These are phyloP conservation scores for Phytophthora citrophthora DNA, from an alignment of 352 stramenopile species.

Conservation along the genomic window DNA sequence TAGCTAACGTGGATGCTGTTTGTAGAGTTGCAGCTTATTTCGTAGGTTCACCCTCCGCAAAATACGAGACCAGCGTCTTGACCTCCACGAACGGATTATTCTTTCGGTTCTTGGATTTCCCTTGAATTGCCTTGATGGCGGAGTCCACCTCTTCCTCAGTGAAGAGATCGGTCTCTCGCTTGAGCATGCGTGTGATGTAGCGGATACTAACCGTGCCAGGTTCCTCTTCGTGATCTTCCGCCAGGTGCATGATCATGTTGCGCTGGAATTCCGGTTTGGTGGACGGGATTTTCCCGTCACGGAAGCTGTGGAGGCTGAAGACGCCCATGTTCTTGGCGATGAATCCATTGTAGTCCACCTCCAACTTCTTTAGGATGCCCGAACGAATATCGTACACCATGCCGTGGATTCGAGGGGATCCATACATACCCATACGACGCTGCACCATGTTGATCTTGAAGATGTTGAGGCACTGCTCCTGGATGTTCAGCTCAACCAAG, in stretches of 20 bases:
- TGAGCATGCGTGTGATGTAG: conserved; percentile 66
- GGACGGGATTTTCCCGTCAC: conserved; percentile 55
- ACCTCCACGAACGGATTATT: conserved; percentile 50
- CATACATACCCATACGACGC: conserved; percentile 65
- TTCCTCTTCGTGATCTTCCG: conserved; percentile 69
- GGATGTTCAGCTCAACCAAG: conserved; percentile 85
- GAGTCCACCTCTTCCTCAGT: conserved; percentile 52
- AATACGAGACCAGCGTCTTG: conserved; percentile 48
- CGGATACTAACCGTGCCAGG: conserved; percentile 49
- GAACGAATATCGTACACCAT: conserved; percentile 77
- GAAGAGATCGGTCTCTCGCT: conserved; percentile 64
- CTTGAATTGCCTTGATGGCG: conserved; percentile 45
- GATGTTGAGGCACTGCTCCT: conserved; percentile 86
- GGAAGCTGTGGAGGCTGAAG: conserved; percentile 65
- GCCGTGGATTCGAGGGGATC: conserved; percentile 72
- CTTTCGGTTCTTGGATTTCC: conserved; percentile 27
- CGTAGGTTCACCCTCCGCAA: conserved; percentile 20
- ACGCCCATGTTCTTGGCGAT: conserved; percentile 55
- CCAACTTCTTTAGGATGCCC: conserved; percentile 63
- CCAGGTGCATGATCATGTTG: conserved; percentile 64
- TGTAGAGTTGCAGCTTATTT: conserved; percentile 17
- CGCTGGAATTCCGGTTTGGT: conserved; percentile 55
- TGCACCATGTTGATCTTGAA: conserved; percentile 90
- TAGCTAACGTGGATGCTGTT: conserved; percentile 1
- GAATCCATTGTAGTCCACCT: conserved; percentile 59